Evolutionary conservation across 108 stramenopile genomes (phyloP).

Genomic region (Cyclostephanos tholiformis): DNA sequence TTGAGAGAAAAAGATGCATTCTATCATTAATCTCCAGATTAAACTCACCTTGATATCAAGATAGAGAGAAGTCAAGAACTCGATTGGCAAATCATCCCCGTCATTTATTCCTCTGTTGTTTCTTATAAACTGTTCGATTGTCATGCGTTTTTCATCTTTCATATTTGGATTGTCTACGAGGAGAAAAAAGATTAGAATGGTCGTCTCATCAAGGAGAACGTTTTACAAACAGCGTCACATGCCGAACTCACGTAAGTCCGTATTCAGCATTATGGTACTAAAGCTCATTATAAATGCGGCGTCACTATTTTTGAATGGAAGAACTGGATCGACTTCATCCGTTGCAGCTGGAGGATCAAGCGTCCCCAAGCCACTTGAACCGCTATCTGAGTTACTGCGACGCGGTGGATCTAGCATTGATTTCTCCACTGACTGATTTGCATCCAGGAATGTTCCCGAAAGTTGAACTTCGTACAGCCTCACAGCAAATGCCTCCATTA

Average conservation of each 20-base stretch:
- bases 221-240: neutral
- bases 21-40: neutral
- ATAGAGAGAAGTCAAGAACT: constrained; percentile 85
- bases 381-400: constrained; percentile 15
- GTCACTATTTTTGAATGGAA: constrained; percentile 83
- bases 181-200: neutral
- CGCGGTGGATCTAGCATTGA: constrained; percentile 45
- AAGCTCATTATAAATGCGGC: constrained; percentile 94
- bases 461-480: constrained; percentile 70
- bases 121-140: constrained; percentile 87
- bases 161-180: constrained; percentile 77
- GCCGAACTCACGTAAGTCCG: constrained; percentile 64
- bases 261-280: constrained; percentile 94
- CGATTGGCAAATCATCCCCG: constrained; percentile 83
- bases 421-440: constrained; percentile 32
- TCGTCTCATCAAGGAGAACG: neutral
- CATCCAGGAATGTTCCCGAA: neutral
- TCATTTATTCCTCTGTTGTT: constrained; percentile 94
- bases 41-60: constrained; percentile 56
- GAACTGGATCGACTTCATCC: constrained; percentile 11
- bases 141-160: constrained; percentile 90
- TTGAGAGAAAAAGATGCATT: neutral
- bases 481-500: constrained; percentile 94
- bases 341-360: constrained; percentile 39
- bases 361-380: constrained; percentile 13